Percentiles rank a stretch among this genome's conserved stretches.
These are phyloP conservation scores for Suhomyces xylopsoci DNA, from an alignment of 805 yeast species.

Conservation along the genomic window DNA sequence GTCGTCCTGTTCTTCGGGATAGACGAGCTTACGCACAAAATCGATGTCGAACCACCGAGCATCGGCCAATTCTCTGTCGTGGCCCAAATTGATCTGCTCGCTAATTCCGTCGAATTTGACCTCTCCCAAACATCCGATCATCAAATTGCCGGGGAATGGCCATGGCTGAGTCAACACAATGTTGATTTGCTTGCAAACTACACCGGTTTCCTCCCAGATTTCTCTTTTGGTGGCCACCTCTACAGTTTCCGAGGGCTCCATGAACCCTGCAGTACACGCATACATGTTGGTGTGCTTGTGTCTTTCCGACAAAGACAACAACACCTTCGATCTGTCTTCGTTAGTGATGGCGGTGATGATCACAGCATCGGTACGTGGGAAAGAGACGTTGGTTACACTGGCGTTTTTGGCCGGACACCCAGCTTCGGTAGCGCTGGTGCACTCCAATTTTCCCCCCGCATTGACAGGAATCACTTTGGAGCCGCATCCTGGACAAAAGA, in stretches of 20 bases:
- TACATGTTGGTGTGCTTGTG: slow-evolving; percentile 57
- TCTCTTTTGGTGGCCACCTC: slow-evolving; percentile 87
- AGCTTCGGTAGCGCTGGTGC: slow-evolving; percentile 33
- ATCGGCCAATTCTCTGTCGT: slow-evolving; percentile 82
- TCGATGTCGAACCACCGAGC: slow-evolving; percentile 78
- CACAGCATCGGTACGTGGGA: slow-evolving; percentile 91
- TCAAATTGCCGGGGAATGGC: slow-evolving; percentile 93
- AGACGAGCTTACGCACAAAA: slow-evolving; percentile 45
- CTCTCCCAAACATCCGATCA: slow-evolving; percentile 86
- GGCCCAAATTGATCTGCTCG: slow-evolving; percentile 65
- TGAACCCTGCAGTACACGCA: slow-evolving; percentile 89
- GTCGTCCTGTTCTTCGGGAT: slow-evolving; percentile 13
- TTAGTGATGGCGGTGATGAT: slow-evolving; percentile 78
- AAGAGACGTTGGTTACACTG: slow-evolving; percentile 69
- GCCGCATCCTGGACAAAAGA: slow-evolving; percentile 89
- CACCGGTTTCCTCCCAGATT: slow-evolving; percentile 95
- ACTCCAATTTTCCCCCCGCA: slow-evolving; percentile 61
- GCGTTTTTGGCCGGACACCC: slow-evolving; percentile 38
- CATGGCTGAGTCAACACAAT: slow-evolving; percentile 86
- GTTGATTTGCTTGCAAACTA: slow-evolving; percentile 53
- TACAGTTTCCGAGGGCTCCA: slow-evolving; percentile 92
- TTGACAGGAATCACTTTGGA: slow-evolving; percentile 55
- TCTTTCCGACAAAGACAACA: slow-evolving; percentile 70
- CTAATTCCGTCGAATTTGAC: slow-evolving; percentile 69
- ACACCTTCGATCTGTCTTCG: slow-evolving; percentile 53